A percentile compares a stretch with the other conserved stretches of the same genome.
Conservation (phyloP, 352 stramenopile species). For the Aphanomyces euteiches region DNA sequence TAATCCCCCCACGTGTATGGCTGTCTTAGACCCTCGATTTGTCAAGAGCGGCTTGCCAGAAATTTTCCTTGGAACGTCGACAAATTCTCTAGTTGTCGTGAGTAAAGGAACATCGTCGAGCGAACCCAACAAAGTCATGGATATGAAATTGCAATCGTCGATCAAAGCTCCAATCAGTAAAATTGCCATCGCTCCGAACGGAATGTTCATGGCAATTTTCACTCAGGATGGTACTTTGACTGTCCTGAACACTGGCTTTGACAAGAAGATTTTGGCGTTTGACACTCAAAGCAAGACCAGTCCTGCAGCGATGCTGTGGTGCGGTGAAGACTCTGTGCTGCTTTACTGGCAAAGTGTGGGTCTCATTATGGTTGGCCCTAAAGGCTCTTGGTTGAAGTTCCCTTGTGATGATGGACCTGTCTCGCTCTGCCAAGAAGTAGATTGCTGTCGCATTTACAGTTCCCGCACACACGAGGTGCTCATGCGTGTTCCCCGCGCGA, state of each 20-base stretch:
- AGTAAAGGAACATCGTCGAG: slow-evolving; percentile 38
- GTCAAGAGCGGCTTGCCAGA: slow-evolving; percentile 88
- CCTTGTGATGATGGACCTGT: slow-evolving; percentile 71
- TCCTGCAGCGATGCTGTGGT: slow-evolving; percentile 80
- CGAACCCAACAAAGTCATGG: slow-evolving; percentile 47
- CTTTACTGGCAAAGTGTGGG: slow-evolving; percentile 82
- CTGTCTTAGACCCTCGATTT: slow-evolving; percentile 88
- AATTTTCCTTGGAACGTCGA: slow-evolving; percentile 90
- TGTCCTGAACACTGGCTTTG: slow-evolving; percentile 94
- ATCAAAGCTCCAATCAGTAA: slow-evolving; percentile 87
- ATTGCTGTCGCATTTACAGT: slow-evolving; percentile 60
- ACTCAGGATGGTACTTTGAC: slow-evolving; percentile 91
- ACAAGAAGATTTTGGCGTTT: slow-evolving; percentile 91
- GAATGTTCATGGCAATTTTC: slow-evolving; percentile 94
- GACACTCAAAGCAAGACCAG: slow-evolving; percentile 81
- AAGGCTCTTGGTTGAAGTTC: slow-evolving; percentile 81
- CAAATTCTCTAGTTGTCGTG: slow-evolving; percentile 86
- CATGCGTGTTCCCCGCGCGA: slow-evolving; percentile 73
- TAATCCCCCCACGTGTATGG: slow-evolving; percentile 86
- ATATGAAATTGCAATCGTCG: slow-evolving; percentile 82
- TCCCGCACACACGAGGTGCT: slow-evolving; percentile 75
- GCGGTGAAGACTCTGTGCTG: slow-evolving; percentile 86
- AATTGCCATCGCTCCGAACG: slow-evolving; percentile 92
- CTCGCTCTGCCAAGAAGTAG: slow-evolving; percentile 52
- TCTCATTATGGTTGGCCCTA: slow-evolving; percentile 82